Conservation (phyloP, 345 rosid genomes). For the Bruguiera gymnorhiza region DNA sequence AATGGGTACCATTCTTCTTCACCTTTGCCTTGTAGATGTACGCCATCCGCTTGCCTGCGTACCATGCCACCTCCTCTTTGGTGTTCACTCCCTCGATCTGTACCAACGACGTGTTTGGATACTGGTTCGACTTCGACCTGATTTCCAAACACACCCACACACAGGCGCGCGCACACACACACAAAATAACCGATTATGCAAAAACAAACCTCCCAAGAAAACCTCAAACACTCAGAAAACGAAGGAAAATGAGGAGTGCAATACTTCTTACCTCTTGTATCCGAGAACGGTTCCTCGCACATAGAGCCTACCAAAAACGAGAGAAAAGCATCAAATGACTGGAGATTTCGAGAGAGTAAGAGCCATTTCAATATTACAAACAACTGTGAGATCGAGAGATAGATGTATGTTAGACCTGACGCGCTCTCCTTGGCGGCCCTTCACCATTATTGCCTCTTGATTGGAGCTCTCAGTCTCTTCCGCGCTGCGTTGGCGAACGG, state of each 20-base stretch:
- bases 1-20: slow-evolving; percentile 26
- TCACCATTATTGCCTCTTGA: slow-evolving; percentile 53
- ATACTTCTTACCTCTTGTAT: slow-evolving; percentile 19
- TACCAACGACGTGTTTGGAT: slow-evolving; percentile 25
- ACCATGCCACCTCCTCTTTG: slow-evolving; percentile 27
- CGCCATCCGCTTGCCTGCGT: slow-evolving; percentile 25
- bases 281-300: slow-evolving; percentile 28
- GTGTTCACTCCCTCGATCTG: slow-evolving; percentile 34
- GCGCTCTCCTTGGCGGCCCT: slow-evolving; percentile 95
- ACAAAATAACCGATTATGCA: background rate
- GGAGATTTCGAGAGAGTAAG: background rate
- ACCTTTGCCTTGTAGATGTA: slow-evolving; percentile 28
- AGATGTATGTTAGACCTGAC: slow-evolving; percentile 42
- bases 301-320: slow-evolving; percentile 17
- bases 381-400: background rate
- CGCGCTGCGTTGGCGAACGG: background rate
- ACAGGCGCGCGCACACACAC: background rate
- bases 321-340: background rate
- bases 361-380: background rate
- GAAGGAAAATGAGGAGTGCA: background rate
- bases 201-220: too few relatives aligned
- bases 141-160: background rate
- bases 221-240: too few relatives aligned
- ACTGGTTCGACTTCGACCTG: slow-evolving; percentile 30
- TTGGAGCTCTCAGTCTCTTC: slow-evolving; percentile 2